Percentiles rank a stretch among this genome's conserved stretches.
phyloP scores from a whole-genome alignment of 2,329 filamentous ascomycete species.

The Cercospora beticola region DNA sequence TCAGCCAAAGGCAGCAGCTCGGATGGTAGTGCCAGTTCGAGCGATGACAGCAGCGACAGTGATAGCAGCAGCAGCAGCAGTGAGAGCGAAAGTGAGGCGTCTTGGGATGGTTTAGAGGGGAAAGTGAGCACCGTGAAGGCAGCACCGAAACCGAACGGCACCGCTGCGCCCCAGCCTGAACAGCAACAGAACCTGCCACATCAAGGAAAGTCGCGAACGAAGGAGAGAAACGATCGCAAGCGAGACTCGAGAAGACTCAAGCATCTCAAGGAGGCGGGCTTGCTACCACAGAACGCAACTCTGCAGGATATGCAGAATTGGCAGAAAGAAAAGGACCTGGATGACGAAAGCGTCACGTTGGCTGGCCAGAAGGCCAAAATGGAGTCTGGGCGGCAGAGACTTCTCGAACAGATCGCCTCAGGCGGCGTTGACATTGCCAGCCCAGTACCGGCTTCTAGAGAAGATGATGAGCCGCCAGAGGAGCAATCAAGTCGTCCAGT shows the following conservation, averaged over 20 bases:
- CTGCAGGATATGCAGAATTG: slow-evolving; percentile 48
- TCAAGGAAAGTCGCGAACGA: slow-evolving; percentile 53
- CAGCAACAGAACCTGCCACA: slow-evolving; percentile 4
- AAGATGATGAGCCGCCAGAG: slow-evolving; percentile 17
- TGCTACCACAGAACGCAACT: slow-evolving; percentile 53
- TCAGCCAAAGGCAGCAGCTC: slow-evolving; percentile 8
- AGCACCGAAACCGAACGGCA: slow-evolving; percentile 1
- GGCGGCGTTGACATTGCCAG: slow-evolving; percentile 19
- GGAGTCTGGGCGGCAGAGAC: slow-evolving; percentile 18
- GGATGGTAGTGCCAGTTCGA: slow-evolving; percentile 12
- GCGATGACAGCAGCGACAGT: slow-evolving; percentile 21
- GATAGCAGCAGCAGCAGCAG: slow-evolving; percentile 23
- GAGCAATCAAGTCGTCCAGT: slow-evolving; percentile 5
- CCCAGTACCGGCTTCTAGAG: neutral
- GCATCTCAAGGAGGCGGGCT: slow-evolving; percentile 55
- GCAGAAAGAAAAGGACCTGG: slow-evolving; percentile 14
- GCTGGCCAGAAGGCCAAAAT: slow-evolving; percentile 7
- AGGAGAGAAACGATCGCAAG: slow-evolving; percentile 56
- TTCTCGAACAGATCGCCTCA: slow-evolving; percentile 20
- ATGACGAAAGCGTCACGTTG: neutral
- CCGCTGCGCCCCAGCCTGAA: neutral
- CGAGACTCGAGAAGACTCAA: slow-evolving; percentile 51
- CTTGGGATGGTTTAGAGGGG: slow-evolving; percentile 26
- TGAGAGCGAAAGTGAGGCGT: slow-evolving; percentile 23
- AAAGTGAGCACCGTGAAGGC: neutral